Base-by-base conservation (phyloP, 116 monocot species). In the Trichopus zeylanicus region DNA sequence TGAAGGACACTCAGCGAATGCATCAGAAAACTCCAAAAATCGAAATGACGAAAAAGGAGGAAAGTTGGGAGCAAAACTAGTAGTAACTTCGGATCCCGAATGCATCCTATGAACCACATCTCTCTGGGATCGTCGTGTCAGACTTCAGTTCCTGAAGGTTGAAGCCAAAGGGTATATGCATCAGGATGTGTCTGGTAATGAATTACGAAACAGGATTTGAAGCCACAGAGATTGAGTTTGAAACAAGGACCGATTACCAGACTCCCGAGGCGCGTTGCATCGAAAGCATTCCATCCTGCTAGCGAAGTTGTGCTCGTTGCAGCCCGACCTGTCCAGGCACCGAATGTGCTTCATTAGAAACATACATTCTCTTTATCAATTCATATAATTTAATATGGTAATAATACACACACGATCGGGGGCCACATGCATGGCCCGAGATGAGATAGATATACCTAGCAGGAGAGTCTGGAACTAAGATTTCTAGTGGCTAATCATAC, bases 261-360 rank as follows among this genome's bases (percentile, higher is more conserved):
- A 53, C 35, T 70, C 75, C 55, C 75, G 55, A 10, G 75, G 75
- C 29, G 70, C 75, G 46, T 69, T 70, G 75, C 75, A 75, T 47
- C 75, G 64, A 51, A 69, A 75, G 69, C 75, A 75, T 29, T 75
- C 75, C 64, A 70, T 70, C 64, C 75, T 57, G 64, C 75, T 75
- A 0, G 75, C 75, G 24, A 75, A 75, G 65, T 75, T 75, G 75
- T 75, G 75, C 59, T 69, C 75, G 32, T 75, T 75, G 70, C 75
- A 75, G 18, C 75, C 75, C 13, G 75, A 70, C 59, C 75, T 75
- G 60, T 3, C 25, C 31, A 19, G 19, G 18, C 15, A 46, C 9
- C 3, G 5, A 16, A 46, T 5, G 32, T 5, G 32, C 13, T 42
- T 42, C 13, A 42, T 42, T 37, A 8, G 12, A 37, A 8, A 37